phyloP scores from a whole-genome alignment of 2,329 filamentous ascomycete species.

The Clathrospora elynae region DNA sequence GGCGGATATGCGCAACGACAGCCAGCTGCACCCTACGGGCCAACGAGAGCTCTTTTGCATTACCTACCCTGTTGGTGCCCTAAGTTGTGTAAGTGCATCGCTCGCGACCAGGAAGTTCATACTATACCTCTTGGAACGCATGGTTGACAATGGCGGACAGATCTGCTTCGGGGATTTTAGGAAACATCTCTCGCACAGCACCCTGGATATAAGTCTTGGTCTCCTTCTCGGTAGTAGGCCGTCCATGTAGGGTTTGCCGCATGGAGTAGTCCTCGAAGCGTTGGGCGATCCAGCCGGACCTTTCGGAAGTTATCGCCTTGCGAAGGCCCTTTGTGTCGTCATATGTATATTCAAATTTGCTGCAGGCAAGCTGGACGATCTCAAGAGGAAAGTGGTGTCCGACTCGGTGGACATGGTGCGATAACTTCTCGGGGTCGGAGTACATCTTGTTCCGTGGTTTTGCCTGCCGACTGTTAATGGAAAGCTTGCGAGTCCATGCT shows the following conservation, averaged over 20 bases:
- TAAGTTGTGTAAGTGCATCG: conserved; percentile 34
- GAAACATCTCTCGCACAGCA: conserved; percentile 66
- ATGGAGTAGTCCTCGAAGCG: conserved; percentile 44
- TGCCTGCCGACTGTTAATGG: conserved; percentile 32
- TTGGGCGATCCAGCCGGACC: conserved; percentile 39
- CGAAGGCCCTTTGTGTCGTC: conserved; percentile 27
- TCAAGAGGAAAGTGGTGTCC: conserved; percentile 67
- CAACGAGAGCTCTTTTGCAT: conserved; percentile 59
- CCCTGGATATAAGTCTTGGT: conserved; percentile 63
- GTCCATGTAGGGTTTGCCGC: conserved; percentile 31
- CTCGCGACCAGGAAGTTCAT: not conserved
- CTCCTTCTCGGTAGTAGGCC: conserved; percentile 44
- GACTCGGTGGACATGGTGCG: conserved; percentile 65
- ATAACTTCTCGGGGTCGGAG: conserved; percentile 58
- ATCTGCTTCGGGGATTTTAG: conserved; percentile 65
- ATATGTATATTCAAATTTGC: conserved; percentile 51
- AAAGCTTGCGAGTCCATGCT: not conserved
- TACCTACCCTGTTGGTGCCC: conserved; percentile 64
- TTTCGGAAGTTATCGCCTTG: conserved; percentile 27
- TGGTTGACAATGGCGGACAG: conserved; percentile 63
- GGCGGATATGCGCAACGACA: conserved; percentile 66
- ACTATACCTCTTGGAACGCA: conserved; percentile 62
- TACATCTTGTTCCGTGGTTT: conserved; percentile 57
- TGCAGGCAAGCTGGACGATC: conserved; percentile 63
- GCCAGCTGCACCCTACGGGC: conserved; percentile 65